A percentile compares a stretch with the other conserved stretches of the same genome.
Evolutionary conservation across 106 monocot species (phyloP).

Genomic region (Dendrobium catenatum): DNA sequence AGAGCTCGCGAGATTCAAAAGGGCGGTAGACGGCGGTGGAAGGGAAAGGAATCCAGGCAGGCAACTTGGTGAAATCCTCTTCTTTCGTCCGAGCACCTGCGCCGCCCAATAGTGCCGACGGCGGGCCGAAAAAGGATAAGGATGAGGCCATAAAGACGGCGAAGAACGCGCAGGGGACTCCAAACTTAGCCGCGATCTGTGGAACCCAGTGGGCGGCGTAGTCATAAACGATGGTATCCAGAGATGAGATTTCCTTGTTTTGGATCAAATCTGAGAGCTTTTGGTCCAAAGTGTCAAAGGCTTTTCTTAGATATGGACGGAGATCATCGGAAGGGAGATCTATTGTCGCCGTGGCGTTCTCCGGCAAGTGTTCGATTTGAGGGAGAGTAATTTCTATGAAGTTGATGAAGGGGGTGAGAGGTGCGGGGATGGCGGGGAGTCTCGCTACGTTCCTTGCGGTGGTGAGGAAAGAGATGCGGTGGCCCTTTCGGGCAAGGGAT

Average conservation of each 20-base stretch:
- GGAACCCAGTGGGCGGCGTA: conserved; percentile 37
- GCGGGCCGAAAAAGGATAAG: conserved; percentile 16
- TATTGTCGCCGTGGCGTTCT: conserved; percentile 45
- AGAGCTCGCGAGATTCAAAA: not conserved
- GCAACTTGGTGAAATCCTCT: conserved; percentile 5
- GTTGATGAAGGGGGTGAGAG: conserved; percentile 7
- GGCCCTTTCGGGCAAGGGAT: conserved; percentile 14
- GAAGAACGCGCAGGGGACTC: conserved; percentile 23
- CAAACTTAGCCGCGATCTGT: conserved; percentile 5
- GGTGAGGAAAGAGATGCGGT: conserved; percentile 36
- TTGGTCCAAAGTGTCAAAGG: conserved; percentile 39
- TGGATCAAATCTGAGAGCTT: conserved; percentile 25
- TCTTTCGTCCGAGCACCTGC: not conserved
- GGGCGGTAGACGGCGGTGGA: conserved; percentile 3
- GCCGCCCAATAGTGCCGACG: not conserved
- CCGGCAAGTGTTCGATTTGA: conserved; percentile 4
- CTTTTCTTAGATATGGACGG: conserved; percentile 35
- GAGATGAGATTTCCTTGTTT: no score
- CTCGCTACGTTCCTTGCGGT: conserved; percentile 26
- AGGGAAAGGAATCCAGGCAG: conserved; percentile 6
- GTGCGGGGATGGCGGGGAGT: not conserved
- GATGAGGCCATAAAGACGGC: conserved; percentile 4
- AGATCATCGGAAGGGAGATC: conserved; percentile 36
- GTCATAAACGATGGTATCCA: conserved; percentile 45
- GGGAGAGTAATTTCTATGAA: conserved; percentile 50